phyloP scores from a whole-genome alignment of 2,329 filamentous ascomycete species.

The Talaromyces rugulosus region DNA sequence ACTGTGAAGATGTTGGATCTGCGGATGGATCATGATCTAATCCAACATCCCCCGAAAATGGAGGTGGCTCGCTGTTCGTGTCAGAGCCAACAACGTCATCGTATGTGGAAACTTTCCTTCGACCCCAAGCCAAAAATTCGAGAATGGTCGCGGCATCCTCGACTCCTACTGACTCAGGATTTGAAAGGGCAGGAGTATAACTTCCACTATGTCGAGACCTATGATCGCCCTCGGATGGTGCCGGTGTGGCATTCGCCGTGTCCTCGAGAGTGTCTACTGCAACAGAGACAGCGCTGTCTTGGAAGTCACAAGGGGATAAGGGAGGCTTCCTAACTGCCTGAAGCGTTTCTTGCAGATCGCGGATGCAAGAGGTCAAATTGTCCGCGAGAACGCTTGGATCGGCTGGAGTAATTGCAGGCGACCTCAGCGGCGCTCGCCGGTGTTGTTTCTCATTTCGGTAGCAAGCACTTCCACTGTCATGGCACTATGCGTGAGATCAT shows the following conservation, averaged over 20 bases:
- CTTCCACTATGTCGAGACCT: background rate
- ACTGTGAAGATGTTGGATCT: background rate
- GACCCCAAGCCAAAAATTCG: constrained; percentile 48
- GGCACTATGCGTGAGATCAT: background rate
- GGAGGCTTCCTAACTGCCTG: background rate
- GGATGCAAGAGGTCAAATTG: constrained; percentile 4
- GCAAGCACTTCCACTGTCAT: constrained; percentile 6
- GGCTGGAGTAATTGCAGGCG: background rate
- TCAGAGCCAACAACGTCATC: constrained; percentile 19
- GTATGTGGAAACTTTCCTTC: constrained; percentile 38
- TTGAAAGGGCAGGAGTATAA: background rate
- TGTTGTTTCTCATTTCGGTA: constrained; percentile 2
- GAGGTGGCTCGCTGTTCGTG: constrained; percentile 14
- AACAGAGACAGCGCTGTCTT: background rate
- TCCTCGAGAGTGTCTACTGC: background rate
- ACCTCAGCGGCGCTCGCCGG: background rate
- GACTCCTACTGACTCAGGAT: constrained; percentile 3
- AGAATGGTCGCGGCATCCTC: constrained; percentile 41
- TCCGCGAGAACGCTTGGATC: background rate
- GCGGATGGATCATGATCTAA: constrained; percentile 3
- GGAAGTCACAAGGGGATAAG: background rate
- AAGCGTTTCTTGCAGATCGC: constrained; percentile 6
- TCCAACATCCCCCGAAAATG: constrained; percentile 20
- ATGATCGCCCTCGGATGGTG: constrained; percentile 6
- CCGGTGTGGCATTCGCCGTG: constrained; percentile 4